phyloP scores from a whole-genome alignment of 2,329 filamentous ascomycete genomes.

The Cytospora leucostoma region DNA sequence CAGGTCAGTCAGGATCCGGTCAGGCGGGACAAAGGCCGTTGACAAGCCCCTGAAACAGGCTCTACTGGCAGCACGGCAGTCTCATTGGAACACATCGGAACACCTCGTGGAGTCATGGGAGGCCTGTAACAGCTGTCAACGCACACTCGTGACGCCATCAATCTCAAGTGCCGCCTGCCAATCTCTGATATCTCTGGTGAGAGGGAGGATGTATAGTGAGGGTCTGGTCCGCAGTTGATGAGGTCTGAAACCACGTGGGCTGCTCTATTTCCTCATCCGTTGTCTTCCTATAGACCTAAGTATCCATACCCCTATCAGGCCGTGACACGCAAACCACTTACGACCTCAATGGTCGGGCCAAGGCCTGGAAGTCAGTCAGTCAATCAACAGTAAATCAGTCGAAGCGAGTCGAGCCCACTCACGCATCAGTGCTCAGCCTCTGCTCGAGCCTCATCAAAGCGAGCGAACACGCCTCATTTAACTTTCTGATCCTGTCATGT shows the following conservation, averaged over 20 bases:
- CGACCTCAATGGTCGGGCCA: slow-evolving; percentile 14
- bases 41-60: slow-evolving; percentile 9
- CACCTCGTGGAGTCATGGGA: no score
- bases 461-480: slow-evolving; percentile 9
- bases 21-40: not conserved
- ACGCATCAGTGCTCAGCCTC: slow-evolving; percentile 10
- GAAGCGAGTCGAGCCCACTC: slow-evolving; percentile 10
- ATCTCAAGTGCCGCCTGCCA: not conserved
- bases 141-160: not conserved
- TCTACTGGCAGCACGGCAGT: not conserved
- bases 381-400: not conserved
- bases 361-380: not conserved
- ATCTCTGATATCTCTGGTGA: not conserved
- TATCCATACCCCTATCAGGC: not conserved
- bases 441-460: slow-evolving; percentile 6
- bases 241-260: slow-evolving; percentile 11
- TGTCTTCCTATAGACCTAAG: slow-evolving; percentile 3
- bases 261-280: slow-evolving; percentile 4
- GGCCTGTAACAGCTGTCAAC: not conserved
- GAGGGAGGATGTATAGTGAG: not conserved
- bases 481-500: not conserved
- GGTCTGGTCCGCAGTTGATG: not conserved
- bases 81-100: not conserved
- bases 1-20: not conserved
- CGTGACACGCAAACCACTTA: slow-evolving; percentile 14